Conservation (phyloP, 371 early-diverging fungal species). For the Mortierella sp. region DNA sequence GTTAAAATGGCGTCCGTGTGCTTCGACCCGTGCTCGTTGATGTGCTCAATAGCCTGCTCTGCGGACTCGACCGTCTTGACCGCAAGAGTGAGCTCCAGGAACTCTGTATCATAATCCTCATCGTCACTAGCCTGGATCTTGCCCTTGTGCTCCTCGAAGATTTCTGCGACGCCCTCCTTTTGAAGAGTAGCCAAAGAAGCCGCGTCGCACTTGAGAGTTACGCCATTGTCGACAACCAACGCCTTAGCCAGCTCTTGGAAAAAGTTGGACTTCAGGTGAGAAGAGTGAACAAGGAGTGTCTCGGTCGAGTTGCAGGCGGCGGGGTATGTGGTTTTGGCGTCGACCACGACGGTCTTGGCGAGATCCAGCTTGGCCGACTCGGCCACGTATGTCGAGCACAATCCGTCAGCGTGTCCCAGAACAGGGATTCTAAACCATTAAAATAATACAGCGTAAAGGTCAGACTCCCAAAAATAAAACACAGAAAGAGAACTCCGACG, state of each 20-base stretch:
- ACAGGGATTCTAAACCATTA: constrained; percentile 88
- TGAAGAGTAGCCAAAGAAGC: constrained; percentile 54
- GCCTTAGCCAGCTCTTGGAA: constrained; percentile 67
- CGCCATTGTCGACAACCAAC: constrained; percentile 66
- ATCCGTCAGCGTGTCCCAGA: constrained; percentile 97
- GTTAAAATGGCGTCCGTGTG: constrained; percentile 97
- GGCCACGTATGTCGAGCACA: constrained; percentile 94
- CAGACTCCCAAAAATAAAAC: background rate
- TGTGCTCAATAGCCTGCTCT: constrained; percentile 89
- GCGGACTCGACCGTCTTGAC: constrained; percentile 83
- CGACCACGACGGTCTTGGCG: constrained; percentile 85
- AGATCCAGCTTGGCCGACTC: constrained; percentile 81
- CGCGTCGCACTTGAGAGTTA: constrained; percentile 75
- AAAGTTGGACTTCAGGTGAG: constrained; percentile 64
- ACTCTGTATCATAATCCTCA: constrained; percentile 91
- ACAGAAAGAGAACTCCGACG: constrained; percentile 3
- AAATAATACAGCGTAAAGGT: constrained; percentile 2
- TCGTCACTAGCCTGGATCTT: constrained; percentile 49
- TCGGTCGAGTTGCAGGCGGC: constrained; percentile 97
- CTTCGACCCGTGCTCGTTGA: constrained; percentile 93
- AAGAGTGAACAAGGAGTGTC: constrained; percentile 87
- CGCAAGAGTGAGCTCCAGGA: constrained; percentile 88
- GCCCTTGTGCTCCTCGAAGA: constrained; percentile 38
- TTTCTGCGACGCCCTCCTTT: background rate
- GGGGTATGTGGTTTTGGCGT: constrained; percentile 95